Percentiles rank a stretch among this genome's conserved stretches.
Evolutionary conservation across 495 filamentous ascomycete genomes (phyloP).

Genomic region (Penicillium arizonense): DNA sequence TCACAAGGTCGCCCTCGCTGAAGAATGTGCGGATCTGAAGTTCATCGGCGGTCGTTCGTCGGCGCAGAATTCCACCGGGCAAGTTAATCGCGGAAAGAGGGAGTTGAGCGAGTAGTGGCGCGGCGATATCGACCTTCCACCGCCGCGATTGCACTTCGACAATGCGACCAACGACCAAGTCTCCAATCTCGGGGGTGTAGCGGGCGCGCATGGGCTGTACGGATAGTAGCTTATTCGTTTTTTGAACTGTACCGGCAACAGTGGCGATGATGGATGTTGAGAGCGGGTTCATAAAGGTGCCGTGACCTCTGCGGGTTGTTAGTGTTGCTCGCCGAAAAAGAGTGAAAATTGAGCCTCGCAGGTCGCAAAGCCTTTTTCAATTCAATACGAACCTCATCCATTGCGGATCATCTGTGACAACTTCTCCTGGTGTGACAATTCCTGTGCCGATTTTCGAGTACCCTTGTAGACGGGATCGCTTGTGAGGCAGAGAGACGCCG

Average conservation of each 20-base stretch:
- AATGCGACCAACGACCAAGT: conserved; percentile 91
- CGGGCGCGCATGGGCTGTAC: conserved; percentile 87
- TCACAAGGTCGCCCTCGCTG: conserved; percentile 81
- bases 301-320: conserved; percentile 63
- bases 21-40: conserved; percentile 93
- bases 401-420: conserved; percentile 86
- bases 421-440: conserved; percentile 86
- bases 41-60: conserved; percentile 90
- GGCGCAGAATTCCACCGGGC: conserved; percentile 87
- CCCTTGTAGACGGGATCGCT: conserved; percentile 34
- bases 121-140: conserved; percentile 92
- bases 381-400: conserved; percentile 77
- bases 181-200: conserved; percentile 93
- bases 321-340: conserved; percentile 6
- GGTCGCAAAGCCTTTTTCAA: conserved; percentile 1
- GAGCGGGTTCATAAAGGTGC: conserved; percentile 63
- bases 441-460: conserved; percentile 31
- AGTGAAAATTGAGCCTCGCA: conserved; percentile 1
- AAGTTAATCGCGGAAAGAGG: conserved; percentile 89
- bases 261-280: conserved; percentile 75
- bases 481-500: conserved; percentile 36
- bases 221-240: conserved; percentile 94
- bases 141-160: conserved; percentile 84
- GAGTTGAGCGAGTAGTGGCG: conserved; percentile 75
- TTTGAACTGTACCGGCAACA: conserved; percentile 80